A percentile compares a stretch with the other conserved stretches of the same genome.
Evolutionary conservation across 192 early-diverging fungal species (phyloP).

Genomic region (Entomortierella lignicola): DNA sequence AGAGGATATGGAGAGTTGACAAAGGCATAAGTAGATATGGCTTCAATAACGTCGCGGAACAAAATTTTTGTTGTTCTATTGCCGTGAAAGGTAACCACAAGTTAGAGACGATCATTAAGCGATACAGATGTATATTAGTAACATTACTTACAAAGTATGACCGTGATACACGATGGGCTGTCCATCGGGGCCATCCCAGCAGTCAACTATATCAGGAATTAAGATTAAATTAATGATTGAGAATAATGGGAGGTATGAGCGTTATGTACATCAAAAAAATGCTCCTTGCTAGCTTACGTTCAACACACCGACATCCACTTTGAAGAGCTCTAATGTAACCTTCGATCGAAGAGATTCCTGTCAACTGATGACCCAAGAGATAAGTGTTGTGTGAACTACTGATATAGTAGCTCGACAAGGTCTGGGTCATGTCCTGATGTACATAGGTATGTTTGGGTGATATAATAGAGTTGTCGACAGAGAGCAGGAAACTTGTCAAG

Average conservation of each 20-base stretch:
- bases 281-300: too few relatives aligned
- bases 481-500: constrained; percentile 73
- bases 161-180: constrained; percentile 88
- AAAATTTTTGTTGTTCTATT: constrained; percentile 78
- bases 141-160: constrained; percentile 73
- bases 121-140: too few relatives aligned
- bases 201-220: constrained; percentile 82
- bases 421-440: constrained; percentile 74
- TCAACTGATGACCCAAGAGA: constrained; percentile 85
- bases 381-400: constrained; percentile 95
- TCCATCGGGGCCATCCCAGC: constrained; percentile 87
- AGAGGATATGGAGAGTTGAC: constrained; percentile 83
- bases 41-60: constrained; percentile 86
- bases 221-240: too few relatives aligned
- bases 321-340: constrained; percentile 89
- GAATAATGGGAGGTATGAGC: too few relatives aligned
- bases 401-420: constrained; percentile 85
- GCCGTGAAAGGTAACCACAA: not conserved
- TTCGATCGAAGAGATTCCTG: constrained; percentile 83
- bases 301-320: constrained; percentile 90
- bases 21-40: constrained; percentile 89
- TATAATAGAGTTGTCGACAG: constrained; percentile 70
- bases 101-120: not conserved
- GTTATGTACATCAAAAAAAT: constrained; percentile 26
- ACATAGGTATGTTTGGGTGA: constrained; percentile 60